Evolutionary conservation across 768 basidiomycete genomes (phyloP), one percentile per base, ranked within the genome.

Genomic region (Tricholoma hemisulphureum): DNA sequence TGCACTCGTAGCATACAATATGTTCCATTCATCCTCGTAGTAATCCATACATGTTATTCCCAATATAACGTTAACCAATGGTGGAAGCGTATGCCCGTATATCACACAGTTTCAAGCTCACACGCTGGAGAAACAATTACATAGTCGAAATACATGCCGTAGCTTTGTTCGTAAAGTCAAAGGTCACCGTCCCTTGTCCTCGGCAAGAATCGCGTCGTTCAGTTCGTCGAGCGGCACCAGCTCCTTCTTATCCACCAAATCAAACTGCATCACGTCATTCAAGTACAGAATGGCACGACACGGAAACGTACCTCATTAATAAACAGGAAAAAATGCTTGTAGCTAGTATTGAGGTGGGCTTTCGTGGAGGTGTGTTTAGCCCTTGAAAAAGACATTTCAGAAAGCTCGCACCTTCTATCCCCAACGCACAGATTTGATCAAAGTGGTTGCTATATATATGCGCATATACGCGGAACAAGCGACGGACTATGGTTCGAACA

Each of bases 391-490:
- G 16, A 23, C 23, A 37, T 35, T 35, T 32, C 14, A 50, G 14
- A 6, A 3, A 37, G 34, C 13, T 29, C 28, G 7, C 59, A 96
- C 96, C 96, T 83, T 99, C 97, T 53, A 99, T 98, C 5, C 95
- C 95, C 46, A 99, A 76, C 13, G 97, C 97, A 71, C 96, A 98
- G 58, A 98, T 93, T 66, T 98, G 96, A 66, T 98, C 97, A 71
- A 99, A 98, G 73, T 99, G 97, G 64, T 94, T 96, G 79, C 95
- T 96, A 78, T 99, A 99, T 68, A 98, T 87, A 71, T 99, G 97
- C 18, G 95, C 97, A 70, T 99, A 99, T 39, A 99, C 91, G 16
- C 97, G 84, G 82, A 99, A 99, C 55, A 99, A 73, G 24, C 97
- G 84, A 45, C 97, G 84, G 57, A 93, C 84, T 58, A 99, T 94